These are phyloP conservation scores for Chaetomiaceae sp. DNA, from an alignment of 2,329 filamentous ascomycete genomes.

Conservation along the genomic window DNA sequence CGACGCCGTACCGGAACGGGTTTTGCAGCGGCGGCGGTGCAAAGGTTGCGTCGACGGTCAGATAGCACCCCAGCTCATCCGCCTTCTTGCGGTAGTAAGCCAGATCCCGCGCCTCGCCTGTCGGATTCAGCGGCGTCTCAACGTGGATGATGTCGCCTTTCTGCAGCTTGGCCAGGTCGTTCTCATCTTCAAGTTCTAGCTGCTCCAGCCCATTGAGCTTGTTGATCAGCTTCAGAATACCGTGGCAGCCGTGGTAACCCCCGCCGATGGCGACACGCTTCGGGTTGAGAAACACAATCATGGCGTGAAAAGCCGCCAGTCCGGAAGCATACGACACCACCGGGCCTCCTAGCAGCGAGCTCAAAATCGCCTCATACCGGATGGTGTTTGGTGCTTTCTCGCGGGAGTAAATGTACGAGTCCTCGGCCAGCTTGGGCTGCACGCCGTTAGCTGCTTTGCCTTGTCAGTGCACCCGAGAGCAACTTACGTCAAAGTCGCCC, in stretches of 20 bases:
- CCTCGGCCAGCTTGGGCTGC: constrained; percentile 45
- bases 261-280: constrained; percentile 71
- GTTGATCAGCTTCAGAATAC: constrained; percentile 66
- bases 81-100: constrained; percentile 65
- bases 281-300: constrained; percentile 79
- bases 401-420: constrained; percentile 79
- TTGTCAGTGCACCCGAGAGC: not conserved
- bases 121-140: constrained; percentile 91
- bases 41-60: constrained; percentile 89
- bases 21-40: constrained; percentile 84
- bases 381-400: constrained; percentile 71
- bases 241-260: constrained; percentile 92
- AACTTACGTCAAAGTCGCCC: constrained; percentile 51
- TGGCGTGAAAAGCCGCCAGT: constrained; percentile 79
- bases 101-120: constrained; percentile 73
- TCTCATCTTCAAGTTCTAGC: constrained; percentile 54
- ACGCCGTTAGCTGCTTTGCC: not conserved
- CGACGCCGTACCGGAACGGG: constrained; percentile 74
- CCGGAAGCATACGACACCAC: constrained; percentile 76
- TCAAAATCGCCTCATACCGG: constrained; percentile 78
- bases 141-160: constrained; percentile 81
- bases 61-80: constrained; percentile 61
- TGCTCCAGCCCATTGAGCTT: constrained; percentile 71
- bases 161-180: constrained; percentile 52
- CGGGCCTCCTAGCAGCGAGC: constrained; percentile 63